A percentile compares a stretch with the other conserved stretches of the same genome.
These are phyloP conservation scores for Ophiostoma sp. DNA, from an alignment of 2,329 filamentous ascomycete species.

Conservation along the genomic window DNA sequence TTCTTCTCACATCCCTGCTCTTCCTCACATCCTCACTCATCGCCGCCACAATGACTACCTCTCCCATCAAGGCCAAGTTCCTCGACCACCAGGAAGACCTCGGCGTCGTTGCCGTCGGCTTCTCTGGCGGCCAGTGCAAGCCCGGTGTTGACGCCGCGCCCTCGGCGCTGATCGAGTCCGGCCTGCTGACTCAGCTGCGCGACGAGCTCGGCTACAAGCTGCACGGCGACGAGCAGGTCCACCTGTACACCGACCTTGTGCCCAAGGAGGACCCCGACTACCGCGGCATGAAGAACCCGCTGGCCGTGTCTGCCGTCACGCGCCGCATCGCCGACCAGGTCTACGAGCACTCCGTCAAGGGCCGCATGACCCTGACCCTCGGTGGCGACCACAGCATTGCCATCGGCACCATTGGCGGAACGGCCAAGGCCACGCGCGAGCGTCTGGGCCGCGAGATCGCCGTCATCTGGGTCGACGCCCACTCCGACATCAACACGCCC, in stretches of 20 bases:
- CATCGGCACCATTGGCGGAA: constrained; percentile 85
- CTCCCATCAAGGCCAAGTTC: constrained; percentile 62
- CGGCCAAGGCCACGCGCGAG: constrained; percentile 79
- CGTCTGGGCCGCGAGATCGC: constrained; percentile 71
- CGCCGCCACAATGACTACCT: constrained; percentile 44
- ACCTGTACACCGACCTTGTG: constrained; percentile 71
- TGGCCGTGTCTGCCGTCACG: constrained; percentile 79
- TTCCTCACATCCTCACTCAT: not conserved
- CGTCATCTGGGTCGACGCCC: constrained; percentile 97
- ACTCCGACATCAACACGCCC: constrained; percentile 95
- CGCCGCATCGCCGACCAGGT: constrained; percentile 73
- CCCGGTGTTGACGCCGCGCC: constrained; percentile 87
- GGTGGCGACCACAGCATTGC: constrained; percentile 96
- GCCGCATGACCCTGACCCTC: constrained; percentile 84
- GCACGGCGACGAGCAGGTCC: constrained; percentile 74
- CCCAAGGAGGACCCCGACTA: constrained; percentile 69
- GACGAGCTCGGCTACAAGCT: constrained; percentile 85
- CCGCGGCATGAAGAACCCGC: constrained; percentile 92
- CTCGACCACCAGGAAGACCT: constrained; percentile 73
- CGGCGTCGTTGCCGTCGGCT: constrained; percentile 89
- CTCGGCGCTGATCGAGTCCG: constrained; percentile 78
- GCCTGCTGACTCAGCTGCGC: constrained; percentile 75
- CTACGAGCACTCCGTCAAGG: constrained; percentile 76
- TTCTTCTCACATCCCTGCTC: not conserved
- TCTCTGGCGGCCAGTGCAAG: constrained; percentile 94